Evolutionary conservation across 352 stramenopile genomes (phyloP), one percentile per base, ranked within the genome.

Genomic region (Elongisporangium anandrum): DNA sequence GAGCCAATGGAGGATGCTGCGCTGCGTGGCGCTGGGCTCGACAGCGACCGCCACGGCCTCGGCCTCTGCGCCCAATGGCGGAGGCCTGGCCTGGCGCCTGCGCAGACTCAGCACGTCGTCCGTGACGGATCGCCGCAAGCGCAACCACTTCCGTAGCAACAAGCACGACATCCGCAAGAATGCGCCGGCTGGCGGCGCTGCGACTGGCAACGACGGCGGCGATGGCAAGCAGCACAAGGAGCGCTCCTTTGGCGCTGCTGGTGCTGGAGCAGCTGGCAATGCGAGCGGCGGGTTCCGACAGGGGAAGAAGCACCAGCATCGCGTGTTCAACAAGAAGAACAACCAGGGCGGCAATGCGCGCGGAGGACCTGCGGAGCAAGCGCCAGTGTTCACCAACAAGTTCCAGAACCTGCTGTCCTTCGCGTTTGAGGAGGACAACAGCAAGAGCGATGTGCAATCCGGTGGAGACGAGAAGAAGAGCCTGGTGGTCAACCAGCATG

Each of bases 361-460:
- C 9, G 34, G 34, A 16, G 23, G 10, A 50, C 59, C 59, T 19
- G 52, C 48, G 20, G 52, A 57, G 45, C 61, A 87, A 49, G 57
- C 52, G 16, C 66, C 69, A 4, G 76, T 89, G 49, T 90, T 89
- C 57, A 90, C 83, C 20, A 89, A 92, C 73, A 90, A 92, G 66
- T 92, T 92, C 54, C 80, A 90, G 69, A 92, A 92, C 66, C 60
- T 92, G 54, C 59, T 92, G 54, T 90, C 77, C 52, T 88, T 90
- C 59, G 78, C 80, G 15, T 81, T 88, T 19, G 77, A 89, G 12
- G 73, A 84, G 12, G 68, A 68, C 21, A 20, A 52, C 24, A 59
- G 8, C 26, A 20, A 54, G 38, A 59, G 8, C 26, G 60, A 57
- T 22, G 20, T 61, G 24, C 16, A 20, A 21, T 20, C 50, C 2